Conservation (phyloP, 148 eudicot species). For the Polygonum maritimum region DNA sequence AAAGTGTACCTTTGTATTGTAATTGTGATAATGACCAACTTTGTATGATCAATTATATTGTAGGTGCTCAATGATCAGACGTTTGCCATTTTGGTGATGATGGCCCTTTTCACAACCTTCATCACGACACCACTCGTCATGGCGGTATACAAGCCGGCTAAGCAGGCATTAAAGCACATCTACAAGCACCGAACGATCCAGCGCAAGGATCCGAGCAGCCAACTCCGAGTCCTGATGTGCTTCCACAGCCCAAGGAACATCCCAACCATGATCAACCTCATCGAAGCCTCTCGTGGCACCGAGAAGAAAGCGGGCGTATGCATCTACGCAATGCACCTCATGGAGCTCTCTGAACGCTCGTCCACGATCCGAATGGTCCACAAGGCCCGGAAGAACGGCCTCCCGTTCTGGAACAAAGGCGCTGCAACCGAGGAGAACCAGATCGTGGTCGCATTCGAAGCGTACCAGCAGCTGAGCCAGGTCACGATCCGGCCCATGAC, state of each 20-base stretch:
- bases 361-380: slow-evolving; percentile 85
- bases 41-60: not conserved
- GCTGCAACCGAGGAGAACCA: slow-evolving; percentile 27
- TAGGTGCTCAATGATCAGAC: slow-evolving; percentile 83
- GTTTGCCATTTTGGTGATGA: slow-evolving; percentile 70
- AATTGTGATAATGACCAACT: too few relatives aligned
- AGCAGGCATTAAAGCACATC: slow-evolving; percentile 13
- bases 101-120: slow-evolving; percentile 80
- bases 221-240: slow-evolving; percentile 54
- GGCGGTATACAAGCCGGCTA: slow-evolving; percentile 65
- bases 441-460: slow-evolving; percentile 70
- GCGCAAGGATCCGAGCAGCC: slow-evolving; percentile 37
- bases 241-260: slow-evolving; percentile 52
- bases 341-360: slow-evolving; percentile 78
- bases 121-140: slow-evolving; percentile 66
- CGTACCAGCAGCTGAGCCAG: slow-evolving; percentile 54
- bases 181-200: slow-evolving; percentile 52
- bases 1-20: too few relatives aligned
- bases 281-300: slow-evolving; percentile 67
- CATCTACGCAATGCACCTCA: slow-evolving; percentile 80
- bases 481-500: slow-evolving; percentile 65
- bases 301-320: slow-evolving; percentile 42
- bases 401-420: slow-evolving; percentile 64
- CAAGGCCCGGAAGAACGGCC: slow-evolving; percentile 54
- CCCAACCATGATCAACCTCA: slow-evolving; percentile 57